Conservation (phyloP, 2,329 filamentous ascomycete genomes). For the Alternaria metachromatica region DNA sequence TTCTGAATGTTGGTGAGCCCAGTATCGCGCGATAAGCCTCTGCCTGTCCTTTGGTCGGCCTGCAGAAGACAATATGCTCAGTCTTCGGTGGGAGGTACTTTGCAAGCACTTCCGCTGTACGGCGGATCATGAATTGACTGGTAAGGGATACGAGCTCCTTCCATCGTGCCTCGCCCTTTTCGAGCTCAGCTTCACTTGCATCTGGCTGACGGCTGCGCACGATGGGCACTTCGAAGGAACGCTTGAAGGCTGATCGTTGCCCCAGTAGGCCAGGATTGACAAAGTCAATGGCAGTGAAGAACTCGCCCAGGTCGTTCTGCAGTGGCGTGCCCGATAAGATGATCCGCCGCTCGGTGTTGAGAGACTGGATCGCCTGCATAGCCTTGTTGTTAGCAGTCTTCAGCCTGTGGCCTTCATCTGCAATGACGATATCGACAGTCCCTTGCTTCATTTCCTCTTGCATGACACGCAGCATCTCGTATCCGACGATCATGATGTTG, state of each 20-base stretch:
- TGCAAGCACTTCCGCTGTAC: constrained; percentile 70
- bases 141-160: constrained; percentile 68
- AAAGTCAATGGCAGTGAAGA: constrained; percentile 72
- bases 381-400: constrained; percentile 74
- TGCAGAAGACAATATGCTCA: constrained; percentile 71
- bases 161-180: constrained; percentile 67
- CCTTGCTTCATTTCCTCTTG: constrained; percentile 70
- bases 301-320: constrained; percentile 72
- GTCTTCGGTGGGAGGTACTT: constrained; percentile 72
- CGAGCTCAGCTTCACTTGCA: constrained; percentile 65
- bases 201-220: constrained; percentile 69
- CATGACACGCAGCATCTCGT: constrained; percentile 71
- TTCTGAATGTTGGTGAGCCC: constrained; percentile 68
- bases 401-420: constrained; percentile 72
- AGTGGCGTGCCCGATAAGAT: constrained; percentile 72
- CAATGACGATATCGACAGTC: constrained; percentile 71
- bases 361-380: constrained; percentile 68
- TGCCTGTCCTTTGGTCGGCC: constrained; percentile 66
- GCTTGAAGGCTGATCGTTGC: constrained; percentile 67
- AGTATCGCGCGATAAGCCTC: constrained; percentile 69
- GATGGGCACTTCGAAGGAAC: constrained; percentile 70
- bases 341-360: constrained; percentile 66
- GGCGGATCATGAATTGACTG: constrained; percentile 68
- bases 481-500: constrained; percentile 75
- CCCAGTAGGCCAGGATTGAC: constrained; percentile 71